These are phyloP conservation scores for Monoraphidium neglectum DNA, from an alignment of 139 green algal genomes.

Conservation along the genomic window DNA sequence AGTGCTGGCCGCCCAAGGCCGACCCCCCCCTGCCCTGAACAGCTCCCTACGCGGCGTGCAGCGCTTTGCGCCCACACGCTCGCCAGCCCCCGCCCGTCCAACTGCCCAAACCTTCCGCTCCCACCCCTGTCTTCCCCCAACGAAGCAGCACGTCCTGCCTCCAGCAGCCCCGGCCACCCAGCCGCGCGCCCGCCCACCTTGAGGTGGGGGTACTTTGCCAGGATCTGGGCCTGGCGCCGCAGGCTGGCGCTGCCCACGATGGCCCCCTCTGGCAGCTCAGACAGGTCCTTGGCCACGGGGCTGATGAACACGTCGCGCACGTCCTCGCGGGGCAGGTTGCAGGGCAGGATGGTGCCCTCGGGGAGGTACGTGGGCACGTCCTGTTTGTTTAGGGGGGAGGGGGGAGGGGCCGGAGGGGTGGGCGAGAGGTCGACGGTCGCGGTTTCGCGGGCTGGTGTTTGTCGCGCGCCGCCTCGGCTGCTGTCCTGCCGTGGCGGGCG, in stretches of 20 bases:
- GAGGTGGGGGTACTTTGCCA: constrained; percentile 93
- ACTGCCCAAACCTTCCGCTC: too few relatives aligned
- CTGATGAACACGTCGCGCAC: constrained; percentile 98
- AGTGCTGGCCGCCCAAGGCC: too few relatives aligned
- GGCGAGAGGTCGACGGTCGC: too few relatives aligned
- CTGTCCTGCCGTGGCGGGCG: too few relatives aligned
- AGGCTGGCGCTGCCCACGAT: constrained; percentile 92
- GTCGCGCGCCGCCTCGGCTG: too few relatives aligned
- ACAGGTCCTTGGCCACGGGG: constrained; percentile 71
- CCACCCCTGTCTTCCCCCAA: too few relatives aligned
- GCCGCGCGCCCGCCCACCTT: constrained; percentile 52
- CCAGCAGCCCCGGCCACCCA: neutral
- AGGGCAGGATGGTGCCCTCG: constrained; percentile 92
- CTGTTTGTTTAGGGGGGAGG: constrained; percentile 40
- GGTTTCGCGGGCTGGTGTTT: too few relatives aligned
- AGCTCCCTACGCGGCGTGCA: too few relatives aligned
- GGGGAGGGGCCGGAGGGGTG: too few relatives aligned
- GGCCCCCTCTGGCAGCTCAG: constrained; percentile 87
- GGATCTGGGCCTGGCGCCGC: constrained; percentile 93
- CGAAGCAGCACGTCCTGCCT: neutral
- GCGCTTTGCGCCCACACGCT: too few relatives aligned
- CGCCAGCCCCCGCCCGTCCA: too few relatives aligned
- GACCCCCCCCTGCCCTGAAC: too few relatives aligned
- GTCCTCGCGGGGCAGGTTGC: constrained; percentile 98
- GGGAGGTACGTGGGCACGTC: constrained; percentile 99